Percentiles rank a stretch among this genome's conserved stretches.
Evolutionary conservation across 192 early-diverging fungal genomes (phyloP).

Genomic region (Coemansia sp.): DNA sequence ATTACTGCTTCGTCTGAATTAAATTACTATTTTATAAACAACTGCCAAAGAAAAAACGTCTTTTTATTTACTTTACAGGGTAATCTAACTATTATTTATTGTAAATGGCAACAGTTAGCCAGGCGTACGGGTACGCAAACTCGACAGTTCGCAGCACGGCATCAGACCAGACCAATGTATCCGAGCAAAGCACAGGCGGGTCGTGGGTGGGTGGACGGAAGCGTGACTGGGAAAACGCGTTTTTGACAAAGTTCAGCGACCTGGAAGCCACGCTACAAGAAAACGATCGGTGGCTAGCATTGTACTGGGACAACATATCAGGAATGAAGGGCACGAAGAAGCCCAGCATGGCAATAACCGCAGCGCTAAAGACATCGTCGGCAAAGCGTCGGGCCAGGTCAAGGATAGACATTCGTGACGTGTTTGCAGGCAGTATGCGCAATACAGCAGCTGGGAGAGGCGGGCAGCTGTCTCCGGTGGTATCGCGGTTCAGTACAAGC

Average conservation of each 20-base stretch:
- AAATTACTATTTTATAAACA: no score
- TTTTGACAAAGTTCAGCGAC: slow-evolving; percentile 42
- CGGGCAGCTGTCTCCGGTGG: slow-evolving; percentile 28
- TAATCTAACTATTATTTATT: slow-evolving; percentile 3
- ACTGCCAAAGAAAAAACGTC: not conserved
- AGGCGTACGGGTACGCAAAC: slow-evolving; percentile 7
- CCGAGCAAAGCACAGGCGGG: not conserved
- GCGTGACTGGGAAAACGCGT: slow-evolving; percentile 54
- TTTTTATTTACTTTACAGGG: slow-evolving; percentile 10
- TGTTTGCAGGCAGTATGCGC: slow-evolving; percentile 29
- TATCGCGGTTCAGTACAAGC: slow-evolving; percentile 15
- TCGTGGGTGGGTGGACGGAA: slow-evolving; percentile 44
- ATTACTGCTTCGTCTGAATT: no score
- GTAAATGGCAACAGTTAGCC: slow-evolving; percentile 19
- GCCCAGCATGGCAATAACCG: slow-evolving; percentile 35
- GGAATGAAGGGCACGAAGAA: slow-evolving; percentile 35
- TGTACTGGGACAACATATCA: slow-evolving; percentile 44
- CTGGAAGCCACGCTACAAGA: slow-evolving; percentile 50
- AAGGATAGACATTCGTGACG: slow-evolving; percentile 48
- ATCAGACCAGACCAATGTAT: slow-evolving; percentile 21
- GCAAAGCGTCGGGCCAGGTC: slow-evolving; percentile 35
- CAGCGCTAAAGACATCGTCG: slow-evolving; percentile 50
- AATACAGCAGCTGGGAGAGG: not conserved
- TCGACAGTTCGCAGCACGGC: slow-evolving; percentile 20
- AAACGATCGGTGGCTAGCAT: slow-evolving; percentile 50